Conservation (phyloP, 495 filamentous ascomycete species). For the Diplogelasinospora grovesii region DNA sequence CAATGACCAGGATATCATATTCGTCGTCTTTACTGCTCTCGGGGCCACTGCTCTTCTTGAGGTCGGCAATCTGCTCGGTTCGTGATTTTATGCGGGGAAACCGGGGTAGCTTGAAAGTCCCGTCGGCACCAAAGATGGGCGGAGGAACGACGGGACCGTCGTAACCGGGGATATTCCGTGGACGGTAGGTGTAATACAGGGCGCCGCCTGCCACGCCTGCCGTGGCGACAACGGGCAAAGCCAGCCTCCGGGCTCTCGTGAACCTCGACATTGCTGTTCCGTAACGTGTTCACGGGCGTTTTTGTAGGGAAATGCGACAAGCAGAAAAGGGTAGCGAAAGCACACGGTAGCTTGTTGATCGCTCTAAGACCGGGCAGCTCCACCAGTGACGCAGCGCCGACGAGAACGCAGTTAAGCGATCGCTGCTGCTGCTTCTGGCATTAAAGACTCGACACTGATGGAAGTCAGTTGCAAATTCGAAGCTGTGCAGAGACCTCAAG, state of each 20-base stretch:
- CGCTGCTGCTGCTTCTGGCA: too few relatives aligned
- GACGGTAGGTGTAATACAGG: constrained; percentile 74
- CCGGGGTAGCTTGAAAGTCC: constrained; percentile 69
- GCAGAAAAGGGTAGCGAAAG: background rate
- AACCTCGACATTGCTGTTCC: constrained; percentile 22
- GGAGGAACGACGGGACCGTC: constrained; percentile 75
- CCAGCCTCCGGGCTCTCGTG: constrained; percentile 28
- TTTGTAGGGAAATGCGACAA: background rate
- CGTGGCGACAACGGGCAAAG: constrained; percentile 30
- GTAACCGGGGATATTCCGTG: constrained; percentile 77
- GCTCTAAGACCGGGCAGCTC: constrained; percentile 6
- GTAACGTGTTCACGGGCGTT: background rate
- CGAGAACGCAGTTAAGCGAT: too few relatives aligned
- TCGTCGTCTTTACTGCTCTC: constrained; percentile 40
- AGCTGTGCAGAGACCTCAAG: background rate
- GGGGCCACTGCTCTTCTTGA: constrained; percentile 39
- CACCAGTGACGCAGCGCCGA: constrained; percentile 30
- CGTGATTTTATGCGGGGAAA: constrained; percentile 75
- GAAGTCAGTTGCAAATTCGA: background rate
- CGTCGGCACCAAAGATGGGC: constrained; percentile 70
- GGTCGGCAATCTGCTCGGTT: constrained; percentile 55
- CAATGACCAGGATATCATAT: constrained; percentile 89
- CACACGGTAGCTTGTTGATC: background rate
- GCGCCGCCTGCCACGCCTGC: constrained; percentile 42
- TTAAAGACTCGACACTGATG: too few relatives aligned